Evolutionary conservation across 1,284 basidiomycete species (phyloP).

Genomic region (Trichosporon coremiiforme): DNA sequence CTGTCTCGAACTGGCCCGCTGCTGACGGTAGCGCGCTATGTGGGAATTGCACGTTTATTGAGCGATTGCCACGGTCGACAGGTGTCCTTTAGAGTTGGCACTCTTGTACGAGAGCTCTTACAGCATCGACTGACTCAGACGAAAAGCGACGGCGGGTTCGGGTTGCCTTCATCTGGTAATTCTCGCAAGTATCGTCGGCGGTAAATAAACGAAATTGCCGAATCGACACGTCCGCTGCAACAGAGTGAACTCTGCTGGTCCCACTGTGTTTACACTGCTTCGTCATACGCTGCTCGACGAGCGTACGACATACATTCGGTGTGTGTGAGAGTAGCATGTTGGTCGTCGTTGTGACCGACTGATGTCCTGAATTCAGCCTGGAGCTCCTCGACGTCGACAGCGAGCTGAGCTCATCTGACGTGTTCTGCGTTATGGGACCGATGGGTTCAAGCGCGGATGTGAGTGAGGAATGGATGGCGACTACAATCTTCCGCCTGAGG

Average conservation of each 20-base stretch:
- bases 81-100: neutral
- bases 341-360: neutral
- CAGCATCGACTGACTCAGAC: neutral
- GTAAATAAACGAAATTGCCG: constrained; percentile 12
- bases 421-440: neutral
- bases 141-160: neutral
- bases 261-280: constrained; percentile 4
- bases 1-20: neutral
- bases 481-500: neutral
- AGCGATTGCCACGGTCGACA: neutral
- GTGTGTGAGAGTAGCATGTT: neutral
- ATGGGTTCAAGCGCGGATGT: neutral
- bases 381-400: neutral
- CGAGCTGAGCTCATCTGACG: neutral
- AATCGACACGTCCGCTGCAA: neutral
- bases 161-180: constrained; percentile 1
- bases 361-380: neutral
- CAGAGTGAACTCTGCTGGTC: constrained; percentile 7
- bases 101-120: neutral
- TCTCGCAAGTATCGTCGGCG: no score
- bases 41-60: neutral
- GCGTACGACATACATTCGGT: neutral
- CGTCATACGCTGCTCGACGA: neutral
- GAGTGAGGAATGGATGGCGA: constrained; percentile 10
- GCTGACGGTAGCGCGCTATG: neutral